phyloP scores from a whole-genome alignment of 176 grass and related monocot species.

The Guadua angustifolia region DNA sequence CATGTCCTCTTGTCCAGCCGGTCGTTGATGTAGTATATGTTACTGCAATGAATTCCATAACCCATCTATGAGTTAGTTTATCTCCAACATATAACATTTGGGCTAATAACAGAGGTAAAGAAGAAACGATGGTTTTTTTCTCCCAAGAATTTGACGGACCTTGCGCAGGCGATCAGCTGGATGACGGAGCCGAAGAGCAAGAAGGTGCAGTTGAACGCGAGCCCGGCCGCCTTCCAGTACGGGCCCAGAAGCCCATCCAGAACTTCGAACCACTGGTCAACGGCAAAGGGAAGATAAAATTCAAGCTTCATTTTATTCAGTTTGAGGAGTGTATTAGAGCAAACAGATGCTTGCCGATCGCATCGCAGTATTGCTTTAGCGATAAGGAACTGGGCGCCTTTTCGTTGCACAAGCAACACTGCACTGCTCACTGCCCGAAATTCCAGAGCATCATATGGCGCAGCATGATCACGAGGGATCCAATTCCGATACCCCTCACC shows the following conservation, averaged over 20 bases:
- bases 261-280: constrained; percentile 76
- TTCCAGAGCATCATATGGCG: background rate
- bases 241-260: constrained; percentile 77
- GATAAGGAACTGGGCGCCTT: too few species aligned
- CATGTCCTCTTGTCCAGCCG: constrained; percentile 86
- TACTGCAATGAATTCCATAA: constrained; percentile 26
- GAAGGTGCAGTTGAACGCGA: constrained; percentile 82
- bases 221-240: constrained; percentile 71
- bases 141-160: constrained; percentile 27
- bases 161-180: constrained; percentile 76
- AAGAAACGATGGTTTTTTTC: too few species aligned
- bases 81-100: too few species aligned
- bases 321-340: background rate
- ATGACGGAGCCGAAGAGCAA: constrained; percentile 82
- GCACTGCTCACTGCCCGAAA: too few species aligned
- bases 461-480: background rate
- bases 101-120: too few species aligned
- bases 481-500: too few species aligned
- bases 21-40: constrained; percentile 92
- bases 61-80: too few species aligned
- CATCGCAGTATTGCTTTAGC: too few species aligned
- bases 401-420: too few species aligned
- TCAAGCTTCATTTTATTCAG: too few species aligned
- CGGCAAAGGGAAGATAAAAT: background rate
- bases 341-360: too few species aligned